Conservation (phyloP, 768 basidiomycete species). For the Pleurotus djamor region DNA sequence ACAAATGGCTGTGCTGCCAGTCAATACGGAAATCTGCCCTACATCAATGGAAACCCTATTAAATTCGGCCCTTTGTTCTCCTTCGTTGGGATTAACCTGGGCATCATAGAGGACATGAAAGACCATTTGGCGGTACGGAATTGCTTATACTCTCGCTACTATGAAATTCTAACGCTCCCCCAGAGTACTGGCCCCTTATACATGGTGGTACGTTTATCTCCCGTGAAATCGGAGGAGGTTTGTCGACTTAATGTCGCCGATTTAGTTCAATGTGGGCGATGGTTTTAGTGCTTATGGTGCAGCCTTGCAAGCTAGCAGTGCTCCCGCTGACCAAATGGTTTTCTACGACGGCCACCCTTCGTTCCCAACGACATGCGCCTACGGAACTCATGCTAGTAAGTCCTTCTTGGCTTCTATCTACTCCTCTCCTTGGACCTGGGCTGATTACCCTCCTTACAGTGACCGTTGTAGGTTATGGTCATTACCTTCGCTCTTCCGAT, state of each 20-base stretch:
- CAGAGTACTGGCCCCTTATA: neutral
- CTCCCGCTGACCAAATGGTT: neutral
- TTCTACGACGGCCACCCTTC: neutral
- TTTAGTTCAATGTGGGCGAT: neutral
- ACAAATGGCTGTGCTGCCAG: neutral
- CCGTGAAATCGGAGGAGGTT: no score
- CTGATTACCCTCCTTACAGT: neutral
- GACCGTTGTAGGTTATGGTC: neutral
- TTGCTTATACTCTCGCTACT: neutral
- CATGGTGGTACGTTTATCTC: neutral
- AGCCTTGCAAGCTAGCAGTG: neutral
- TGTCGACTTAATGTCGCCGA: no score
- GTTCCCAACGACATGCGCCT: conserved; percentile 1
- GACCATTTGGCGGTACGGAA: neutral
- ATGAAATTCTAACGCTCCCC: neutral
- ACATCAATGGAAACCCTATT: neutral
- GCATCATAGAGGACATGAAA: neutral
- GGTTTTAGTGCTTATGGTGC: neutral
- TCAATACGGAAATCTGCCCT: neutral
- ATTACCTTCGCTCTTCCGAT: neutral
- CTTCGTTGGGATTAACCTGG: neutral
- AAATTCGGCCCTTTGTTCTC: neutral
- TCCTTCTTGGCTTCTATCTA: neutral
- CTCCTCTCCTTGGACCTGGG: no score
- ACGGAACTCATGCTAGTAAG: conserved; percentile 1